Evolutionary conservation across 2,329 filamentous ascomycete species (phyloP), one percentile per base, ranked within the genome.

Genomic region (Xylaria sp.): DNA sequence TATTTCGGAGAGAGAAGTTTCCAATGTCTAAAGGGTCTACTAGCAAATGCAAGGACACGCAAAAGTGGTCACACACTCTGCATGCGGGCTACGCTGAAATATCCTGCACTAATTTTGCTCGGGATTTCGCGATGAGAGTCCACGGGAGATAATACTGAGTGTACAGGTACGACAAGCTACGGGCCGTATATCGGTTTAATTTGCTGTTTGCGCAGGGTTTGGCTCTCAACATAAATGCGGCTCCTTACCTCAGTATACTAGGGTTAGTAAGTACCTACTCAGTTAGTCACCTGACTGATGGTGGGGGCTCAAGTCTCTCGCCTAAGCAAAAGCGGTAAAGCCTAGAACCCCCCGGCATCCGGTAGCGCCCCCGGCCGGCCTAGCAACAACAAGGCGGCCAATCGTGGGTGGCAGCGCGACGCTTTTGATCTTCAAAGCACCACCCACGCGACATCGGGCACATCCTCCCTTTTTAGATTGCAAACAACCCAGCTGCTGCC

Each of bases 391-490:
- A 48, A 46, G 39, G 56, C 28, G 62, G 49, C 66, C 67, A 69
- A 69, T 69, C 13, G 64, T 25, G 25, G 23, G 41, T 31, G 20
- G 59, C 54, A 62, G 61, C 39, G 39, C 54, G 52, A 62, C 33
- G 33, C 61, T 61, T 67, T 49, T 57, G 46, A 63, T 43, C 61
- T 52, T 43, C 46, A 58, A 63, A 64, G 61, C 41, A 52, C 59
- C 62, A 67, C 56, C 55, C 63, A 67, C 71, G 67, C 67, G 59
- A 71, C 64, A 64, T 67, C 59, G 46, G 66, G 66, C 71, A 66
- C 57, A 52, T 62, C 55, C 46, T 63, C 33, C 28, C 51, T 56
- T 58, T 64, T 13, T 39, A 28, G 23, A 46, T 43, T 51, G 43
- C 55, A 46, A 10, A 58, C 41, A 25, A 25, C 60, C 51, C 28